Base-by-base conservation (phyloP, 2,329 filamentous ascomycete genomes). In the Hypoxylon sp. region DNA sequence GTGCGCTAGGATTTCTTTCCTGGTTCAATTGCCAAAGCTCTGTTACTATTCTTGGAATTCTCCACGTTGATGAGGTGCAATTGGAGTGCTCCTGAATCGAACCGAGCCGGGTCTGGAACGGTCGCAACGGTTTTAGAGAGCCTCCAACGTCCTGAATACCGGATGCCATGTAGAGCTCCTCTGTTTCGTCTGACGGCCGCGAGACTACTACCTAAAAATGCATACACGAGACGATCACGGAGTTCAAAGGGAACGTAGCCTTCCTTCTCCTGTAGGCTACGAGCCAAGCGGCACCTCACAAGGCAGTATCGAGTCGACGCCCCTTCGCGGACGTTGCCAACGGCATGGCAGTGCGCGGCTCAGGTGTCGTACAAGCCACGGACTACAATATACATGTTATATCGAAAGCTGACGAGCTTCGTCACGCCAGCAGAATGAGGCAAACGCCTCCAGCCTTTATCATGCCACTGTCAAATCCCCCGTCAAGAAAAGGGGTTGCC, bases 91-190 rank as follows among this genome's bases (percentile, higher is more conserved):
- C 58, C 51, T 48, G 48, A 47, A 58, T 64, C 31, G 48, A 47
- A 58, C 62, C 31, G 20, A 59, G 61, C 37, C 18, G 48, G 9
- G 42, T 53, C 48, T 61, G 58, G 43, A 63, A 61, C 52, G 45
- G 55, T 58, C 45, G 33, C 42, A 62, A 58, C 43, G 61, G 50
- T 54, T 64, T 58, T 52, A 38, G 29, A 33, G 33, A 43, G 55
- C 46, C 55, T 45, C 49, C 20, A 54, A 46, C 26, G 20, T 48
- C 55, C 55, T 52, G 27, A 46, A 23, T 23, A 21, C 10, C 24
- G 38, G 23, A 9, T 26, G 23, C n/a, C 24, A 42, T 24, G 40
- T 42, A 40, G 17, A 40, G 26, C 38, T 51, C 29, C 37, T 42
- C 6, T 47, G 21, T 37, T 54, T 13, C 27, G 10, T 29, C 35